These are phyloP conservation scores for Chalciporus piperatoides DNA, from an alignment of 1,284 basidiomycete genomes.

Conservation along the genomic window DNA sequence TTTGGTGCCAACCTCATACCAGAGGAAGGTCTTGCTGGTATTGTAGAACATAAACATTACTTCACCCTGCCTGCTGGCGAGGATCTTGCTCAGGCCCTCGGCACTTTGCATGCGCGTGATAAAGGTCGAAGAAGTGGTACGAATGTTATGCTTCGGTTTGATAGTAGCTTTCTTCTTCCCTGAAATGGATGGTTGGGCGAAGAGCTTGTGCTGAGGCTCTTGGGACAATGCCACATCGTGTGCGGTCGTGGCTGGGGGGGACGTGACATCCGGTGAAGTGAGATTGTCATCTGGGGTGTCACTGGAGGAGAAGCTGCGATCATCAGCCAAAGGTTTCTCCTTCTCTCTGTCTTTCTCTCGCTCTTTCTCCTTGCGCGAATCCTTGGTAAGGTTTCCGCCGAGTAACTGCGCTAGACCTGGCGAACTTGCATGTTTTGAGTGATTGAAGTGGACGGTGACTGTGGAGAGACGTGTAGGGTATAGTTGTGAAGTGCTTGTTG, in stretches of 20 bases:
- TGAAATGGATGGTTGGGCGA: constrained; percentile 40
- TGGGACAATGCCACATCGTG: constrained; percentile 36
- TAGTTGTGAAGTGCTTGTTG: constrained; percentile 45
- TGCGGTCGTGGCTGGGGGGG: constrained; percentile 18
- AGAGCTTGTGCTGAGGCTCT: constrained; percentile 43
- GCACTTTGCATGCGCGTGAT: constrained; percentile 79
- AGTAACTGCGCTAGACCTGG: constrained; percentile 67
- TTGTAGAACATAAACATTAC: constrained; percentile 84
- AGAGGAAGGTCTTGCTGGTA: constrained; percentile 72
- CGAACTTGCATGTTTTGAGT: constrained; percentile 48
- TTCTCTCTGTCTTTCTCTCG: constrained; percentile 57
- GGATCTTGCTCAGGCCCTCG: constrained; percentile 70
- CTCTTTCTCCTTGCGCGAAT: constrained; percentile 45
- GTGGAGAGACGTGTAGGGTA: constrained; percentile 64
- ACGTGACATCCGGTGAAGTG: constrained; percentile 39
- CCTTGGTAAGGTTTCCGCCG: constrained; percentile 44
- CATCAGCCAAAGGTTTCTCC: constrained; percentile 46
- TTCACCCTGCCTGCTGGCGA: constrained; percentile 80
- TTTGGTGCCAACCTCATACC: constrained; percentile 78
- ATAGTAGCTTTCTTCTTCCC: constrained; percentile 62
- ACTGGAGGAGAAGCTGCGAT: constrained; percentile 72
- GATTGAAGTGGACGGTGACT: constrained; percentile 59
- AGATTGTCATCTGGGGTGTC: constrained; percentile 62
- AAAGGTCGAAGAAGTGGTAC: constrained; percentile 86
- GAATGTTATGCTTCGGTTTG: constrained; percentile 83